phyloP scores from a whole-genome alignment of 2,329 filamentous ascomycete genomes.

The Colletotrichum sp. region DNA sequence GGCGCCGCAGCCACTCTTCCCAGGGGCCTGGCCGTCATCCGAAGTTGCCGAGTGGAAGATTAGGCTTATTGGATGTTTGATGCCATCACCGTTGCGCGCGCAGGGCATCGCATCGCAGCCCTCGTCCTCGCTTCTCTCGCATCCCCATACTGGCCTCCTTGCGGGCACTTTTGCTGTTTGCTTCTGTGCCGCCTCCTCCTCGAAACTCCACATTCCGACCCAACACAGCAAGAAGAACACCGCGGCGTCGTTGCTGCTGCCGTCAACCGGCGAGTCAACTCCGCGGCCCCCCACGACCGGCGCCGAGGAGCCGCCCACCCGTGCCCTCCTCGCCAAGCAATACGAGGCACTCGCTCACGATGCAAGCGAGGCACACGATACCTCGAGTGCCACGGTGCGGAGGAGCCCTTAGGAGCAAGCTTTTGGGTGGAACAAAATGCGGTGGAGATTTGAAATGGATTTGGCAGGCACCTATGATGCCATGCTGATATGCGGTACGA shows the following conservation, averaged over 20 bases:
- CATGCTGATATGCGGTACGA: neutral
- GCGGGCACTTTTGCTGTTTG: neutral
- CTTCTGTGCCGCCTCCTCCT: neutral
- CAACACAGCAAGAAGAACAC: neutral
- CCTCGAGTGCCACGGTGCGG: neutral
- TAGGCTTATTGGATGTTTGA: slow-evolving; percentile 14
- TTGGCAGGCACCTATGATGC: neutral
- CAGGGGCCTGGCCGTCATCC: slow-evolving; percentile 5
- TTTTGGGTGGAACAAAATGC: neutral
- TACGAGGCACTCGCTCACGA: neutral
- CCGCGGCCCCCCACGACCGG: neutral
- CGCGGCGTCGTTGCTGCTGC: neutral
- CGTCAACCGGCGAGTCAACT: neutral
- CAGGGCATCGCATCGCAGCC: neutral
- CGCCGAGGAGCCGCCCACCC: neutral
- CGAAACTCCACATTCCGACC: neutral
- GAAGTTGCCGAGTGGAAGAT: slow-evolving; percentile 4
- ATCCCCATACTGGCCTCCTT: neutral
- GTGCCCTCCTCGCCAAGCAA: neutral
- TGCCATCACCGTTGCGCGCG: neutral
- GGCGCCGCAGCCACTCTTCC: neutral
- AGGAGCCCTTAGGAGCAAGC: neutral
- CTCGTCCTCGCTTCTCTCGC: neutral
- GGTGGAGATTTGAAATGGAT: neutral
- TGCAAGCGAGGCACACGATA: neutral